A percentile compares a stretch with the other conserved stretches of the same genome.
Evolutionary conservation across 805 yeast species (phyloP).

Genomic region (Millerago galiae): DNA sequence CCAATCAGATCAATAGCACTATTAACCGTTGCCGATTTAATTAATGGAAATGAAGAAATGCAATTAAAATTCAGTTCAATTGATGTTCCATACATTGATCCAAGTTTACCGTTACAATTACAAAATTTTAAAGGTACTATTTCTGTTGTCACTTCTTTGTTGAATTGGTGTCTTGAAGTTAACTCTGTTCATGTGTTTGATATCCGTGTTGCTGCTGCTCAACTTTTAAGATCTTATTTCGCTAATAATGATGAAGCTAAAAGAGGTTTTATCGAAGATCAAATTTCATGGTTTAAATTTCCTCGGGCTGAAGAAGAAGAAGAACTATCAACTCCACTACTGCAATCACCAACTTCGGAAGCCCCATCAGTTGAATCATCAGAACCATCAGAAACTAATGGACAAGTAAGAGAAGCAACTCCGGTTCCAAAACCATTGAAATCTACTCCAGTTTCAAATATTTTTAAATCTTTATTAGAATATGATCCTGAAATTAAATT

Average conservation of each 20-base stretch:
- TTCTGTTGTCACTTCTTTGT: slow-evolving; percentile 67
- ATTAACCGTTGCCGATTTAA: slow-evolving; percentile 69
- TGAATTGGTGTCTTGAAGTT: slow-evolving; percentile 75
- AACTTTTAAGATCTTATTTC: slow-evolving; percentile 63
- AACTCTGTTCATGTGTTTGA: slow-evolving; percentile 85
- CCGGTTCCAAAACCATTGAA: slow-evolving; percentile 3
- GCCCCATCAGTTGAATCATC: not conserved
- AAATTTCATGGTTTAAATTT: slow-evolving; percentile 42
- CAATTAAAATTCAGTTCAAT: slow-evolving; percentile 71
- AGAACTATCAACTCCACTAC: slow-evolving; percentile 1
- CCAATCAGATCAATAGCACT: slow-evolving; percentile 63
- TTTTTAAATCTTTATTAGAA: slow-evolving; percentile 66
- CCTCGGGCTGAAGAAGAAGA: slow-evolving; percentile 20
- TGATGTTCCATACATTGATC: slow-evolving; percentile 90
- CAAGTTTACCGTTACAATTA: slow-evolving; percentile 41
- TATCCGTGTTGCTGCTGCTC: slow-evolving; percentile 65
- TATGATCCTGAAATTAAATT: slow-evolving; percentile 65
- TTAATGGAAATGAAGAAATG: slow-evolving; percentile 55
- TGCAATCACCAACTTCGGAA: not conserved
- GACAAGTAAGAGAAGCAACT: not conserved
- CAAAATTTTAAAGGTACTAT: slow-evolving; percentile 31
- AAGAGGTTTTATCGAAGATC: slow-evolving; percentile 57
- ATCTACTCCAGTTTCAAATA: slow-evolving; percentile 43
- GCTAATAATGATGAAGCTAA: slow-evolving; percentile 57
- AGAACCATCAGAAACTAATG: not conserved